Base-by-base conservation (phyloP, 176 grass and related monocot genomes). In the Bothriochloa decipiens region DNA sequence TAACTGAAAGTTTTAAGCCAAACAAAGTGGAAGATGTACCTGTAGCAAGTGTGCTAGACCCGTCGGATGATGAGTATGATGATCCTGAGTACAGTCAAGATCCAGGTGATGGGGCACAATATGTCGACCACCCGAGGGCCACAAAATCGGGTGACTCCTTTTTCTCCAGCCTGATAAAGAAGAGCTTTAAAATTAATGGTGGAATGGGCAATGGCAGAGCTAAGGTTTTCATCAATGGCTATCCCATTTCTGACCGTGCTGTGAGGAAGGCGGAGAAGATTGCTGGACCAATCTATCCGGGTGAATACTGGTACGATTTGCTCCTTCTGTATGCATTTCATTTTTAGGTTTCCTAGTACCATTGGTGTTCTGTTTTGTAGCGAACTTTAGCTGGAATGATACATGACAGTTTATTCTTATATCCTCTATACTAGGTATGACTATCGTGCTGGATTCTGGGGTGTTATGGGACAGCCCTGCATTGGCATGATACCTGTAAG, bases 401-500 rank as follows among this genome's bases (percentile, higher is more conserved):
- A 80, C 3, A 40, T 70, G 39, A 79, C 47, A 74, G 81, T 81
- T 74, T 20, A n/a, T 81, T 52, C 50, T 40, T 47, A 4, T 70
- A 62, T 47, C 72, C 25, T 71, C n/a, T 57, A 52, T 52, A 26
- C 70, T 63, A 96, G 97, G 93, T 99, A 99, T 82, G 93, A 96
- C 67, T 99, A 99, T 46, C 84, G 93, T 72, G 91, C 87, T 53
- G 93, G 97, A 74, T 99, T 96, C 83, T 99, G 97, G 97, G 93
- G 97, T 66, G 84, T 99, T 74, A 89, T 91, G 72, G 93, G 97
- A 17, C 90, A 96, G 52, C 78, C 88, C 47, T 99, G 96, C 75
- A 91, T 94, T 65, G 93, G 97, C 86, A 99, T 99, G 83, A 96
- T 99, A 90, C 93, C 91, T 35, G 93, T 99, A 92, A 96, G 93